These are phyloP conservation scores for Rhizopus sp. DNA, from an alignment of 371 early-diverging fungal genomes.

Conservation along the genomic window DNA sequence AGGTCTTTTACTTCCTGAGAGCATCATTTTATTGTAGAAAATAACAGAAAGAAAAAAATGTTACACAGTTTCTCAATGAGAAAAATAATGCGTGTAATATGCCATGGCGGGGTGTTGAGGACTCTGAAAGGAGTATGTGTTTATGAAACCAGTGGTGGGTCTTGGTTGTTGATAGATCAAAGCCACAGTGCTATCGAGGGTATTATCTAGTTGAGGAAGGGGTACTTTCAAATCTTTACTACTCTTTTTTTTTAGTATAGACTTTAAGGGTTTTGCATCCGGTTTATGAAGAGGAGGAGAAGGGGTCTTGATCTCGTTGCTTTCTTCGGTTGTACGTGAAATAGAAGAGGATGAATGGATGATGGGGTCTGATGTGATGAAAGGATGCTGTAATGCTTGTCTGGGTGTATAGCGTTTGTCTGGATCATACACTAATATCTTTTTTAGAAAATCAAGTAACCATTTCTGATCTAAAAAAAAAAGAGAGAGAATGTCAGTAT, in stretches of 20 bases:
- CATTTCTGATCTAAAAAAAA: conserved; percentile 39
- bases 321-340: conserved; percentile 8
- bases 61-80: conserved; percentile 1
- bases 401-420: conserved; percentile 86
- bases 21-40: not conserved
- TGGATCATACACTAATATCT: conserved; percentile 84
- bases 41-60: not conserved
- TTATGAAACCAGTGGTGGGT: not conserved
- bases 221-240: not conserved
- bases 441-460: conserved; percentile 86
- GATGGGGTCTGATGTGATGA: conserved; percentile 49
- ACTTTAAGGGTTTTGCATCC: conserved; percentile 7
- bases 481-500: not conserved
- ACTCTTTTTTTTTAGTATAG: conserved; percentile 8
- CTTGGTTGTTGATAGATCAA: not conserved
- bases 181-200: not conserved
- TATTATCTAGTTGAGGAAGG: not conserved
- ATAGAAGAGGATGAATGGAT: not conserved
- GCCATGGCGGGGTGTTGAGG: no score
- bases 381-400: conserved; percentile 90
- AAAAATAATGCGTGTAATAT: not conserved
- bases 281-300: not conserved
- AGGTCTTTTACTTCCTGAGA: not conserved
- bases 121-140: no score
- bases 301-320: conserved; percentile 2